A percentile compares a stretch with the other conserved stretches of the same genome.
phyloP scores from a whole-genome alignment of 1,284 basidiomycete species.

The Marasmius fiardii region DNA sequence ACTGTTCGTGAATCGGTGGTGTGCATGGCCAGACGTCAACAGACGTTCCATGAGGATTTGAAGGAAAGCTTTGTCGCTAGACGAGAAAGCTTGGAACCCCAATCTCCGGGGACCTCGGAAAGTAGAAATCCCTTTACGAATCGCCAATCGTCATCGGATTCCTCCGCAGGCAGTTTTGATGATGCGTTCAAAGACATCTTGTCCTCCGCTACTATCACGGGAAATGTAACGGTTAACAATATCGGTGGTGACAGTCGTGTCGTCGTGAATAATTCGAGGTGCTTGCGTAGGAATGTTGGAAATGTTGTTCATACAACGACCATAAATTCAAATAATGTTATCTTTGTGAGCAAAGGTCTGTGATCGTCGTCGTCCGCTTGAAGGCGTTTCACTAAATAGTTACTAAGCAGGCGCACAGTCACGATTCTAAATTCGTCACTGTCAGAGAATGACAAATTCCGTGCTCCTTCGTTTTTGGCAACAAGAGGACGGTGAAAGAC shows the following conservation, averaged over 20 bases:
- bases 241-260: not conserved
- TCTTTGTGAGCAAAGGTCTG: not conserved
- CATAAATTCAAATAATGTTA: not conserved
- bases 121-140: not conserved
- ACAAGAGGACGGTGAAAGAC: too few species aligned
- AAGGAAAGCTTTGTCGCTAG: not conserved
- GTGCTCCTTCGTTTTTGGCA: too few species aligned
- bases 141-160: not conserved
- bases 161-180: not conserved
- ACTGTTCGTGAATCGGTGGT: not conserved
- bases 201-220: not conserved
- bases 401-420: too few species aligned
- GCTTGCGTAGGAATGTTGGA: not conserved
- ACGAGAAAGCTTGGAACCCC: not conserved
- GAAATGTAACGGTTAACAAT: not conserved
- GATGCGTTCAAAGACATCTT: not conserved
- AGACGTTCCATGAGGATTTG: constrained; percentile 2
- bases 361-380: not conserved
- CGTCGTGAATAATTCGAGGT: not conserved
- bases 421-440: too few species aligned
- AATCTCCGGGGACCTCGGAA: not conserved
- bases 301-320: not conserved
- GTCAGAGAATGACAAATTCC: too few species aligned
- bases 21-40: not conserved
- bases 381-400: too few species aligned